Percentiles rank a stretch among this genome's conserved stretches.
Evolutionary conservation across 2,329 filamentous ascomycete species (phyloP).

Genomic region (Aspergillus bombycis): DNA sequence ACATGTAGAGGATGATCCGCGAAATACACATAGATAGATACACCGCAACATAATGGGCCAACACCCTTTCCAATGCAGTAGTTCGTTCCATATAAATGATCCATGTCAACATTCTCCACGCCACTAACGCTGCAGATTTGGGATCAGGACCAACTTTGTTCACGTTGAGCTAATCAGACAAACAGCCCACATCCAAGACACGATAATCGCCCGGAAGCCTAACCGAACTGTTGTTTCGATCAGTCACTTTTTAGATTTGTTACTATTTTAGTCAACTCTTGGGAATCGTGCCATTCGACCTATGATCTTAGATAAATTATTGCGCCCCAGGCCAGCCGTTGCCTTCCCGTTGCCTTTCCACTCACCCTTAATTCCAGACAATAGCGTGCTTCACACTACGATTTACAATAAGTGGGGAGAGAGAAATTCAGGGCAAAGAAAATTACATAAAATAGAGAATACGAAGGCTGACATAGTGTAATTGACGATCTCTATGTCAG

Average conservation of each 20-base stretch:
- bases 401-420: neutral
- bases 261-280: neutral
- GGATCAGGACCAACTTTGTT: neutral
- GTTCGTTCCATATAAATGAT: slow-evolving; percentile 2
- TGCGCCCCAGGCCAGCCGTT: neutral
- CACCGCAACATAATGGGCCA: neutral
- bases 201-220: neutral
- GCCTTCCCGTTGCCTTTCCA: neutral
- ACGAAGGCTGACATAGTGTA: neutral
- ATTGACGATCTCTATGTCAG: neutral
- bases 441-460: neutral
- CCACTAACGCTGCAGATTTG: neutral
- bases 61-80: neutral
- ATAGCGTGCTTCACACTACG: neutral
- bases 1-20: neutral
- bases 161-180: neutral
- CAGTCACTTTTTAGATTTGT: slow-evolving; percentile 3
- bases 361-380: neutral
- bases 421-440: neutral
- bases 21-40: no score
- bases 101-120: neutral
- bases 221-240: slow-evolving; percentile 2
- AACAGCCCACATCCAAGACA: neutral
- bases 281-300: neutral
- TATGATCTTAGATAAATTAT: neutral